phyloP scores from a whole-genome alignment of 805 yeast species.

The Yarrowia sp. region DNA sequence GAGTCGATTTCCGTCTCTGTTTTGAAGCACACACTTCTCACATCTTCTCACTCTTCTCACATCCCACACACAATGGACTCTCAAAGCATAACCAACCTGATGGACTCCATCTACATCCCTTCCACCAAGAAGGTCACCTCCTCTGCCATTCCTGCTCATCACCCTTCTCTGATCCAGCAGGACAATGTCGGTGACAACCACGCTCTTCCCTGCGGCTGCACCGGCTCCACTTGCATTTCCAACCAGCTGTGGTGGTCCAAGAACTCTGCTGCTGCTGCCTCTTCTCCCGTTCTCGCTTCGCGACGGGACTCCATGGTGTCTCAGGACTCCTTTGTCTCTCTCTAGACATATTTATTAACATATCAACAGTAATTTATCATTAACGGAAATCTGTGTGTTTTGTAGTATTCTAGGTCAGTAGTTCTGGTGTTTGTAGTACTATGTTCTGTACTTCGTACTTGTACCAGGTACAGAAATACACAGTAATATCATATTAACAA shows the following conservation, averaged over 20 bases:
- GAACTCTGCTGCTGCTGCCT: slow-evolving; percentile 1
- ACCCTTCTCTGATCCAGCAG: slow-evolving; percentile 27
- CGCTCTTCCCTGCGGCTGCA: slow-evolving; percentile 25
- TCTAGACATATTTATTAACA: slow-evolving; percentile 5
- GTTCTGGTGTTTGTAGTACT: no score
- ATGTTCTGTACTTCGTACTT: no score
- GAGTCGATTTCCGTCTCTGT: not conserved
- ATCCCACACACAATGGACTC: slow-evolving; percentile 2
- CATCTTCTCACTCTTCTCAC: not conserved
- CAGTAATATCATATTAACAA: no score
- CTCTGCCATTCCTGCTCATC: slow-evolving; percentile 23
- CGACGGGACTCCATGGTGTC: slow-evolving; percentile 21
- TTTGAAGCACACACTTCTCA: not conserved
- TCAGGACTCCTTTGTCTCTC: slow-evolving; percentile 3
- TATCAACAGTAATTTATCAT: slow-evolving; percentile 7
- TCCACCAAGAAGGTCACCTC: not conserved
- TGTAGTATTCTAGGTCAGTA: no score
- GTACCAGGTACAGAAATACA: no score
- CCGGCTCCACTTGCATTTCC: slow-evolving; percentile 13
- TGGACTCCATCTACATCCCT: slow-evolving; percentile 28
- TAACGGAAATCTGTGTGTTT: no score
- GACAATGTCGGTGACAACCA: slow-evolving; percentile 10
- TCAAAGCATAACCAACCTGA: slow-evolving; percentile 23
- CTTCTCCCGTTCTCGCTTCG: slow-evolving; percentile 8
- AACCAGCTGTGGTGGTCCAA: slow-evolving; percentile 27